Percentiles rank a stretch among this genome's conserved stretches.
phyloP scores from a whole-genome alignment of 2,329 filamentous ascomycete genomes.

The Aspergillus fructus region DNA sequence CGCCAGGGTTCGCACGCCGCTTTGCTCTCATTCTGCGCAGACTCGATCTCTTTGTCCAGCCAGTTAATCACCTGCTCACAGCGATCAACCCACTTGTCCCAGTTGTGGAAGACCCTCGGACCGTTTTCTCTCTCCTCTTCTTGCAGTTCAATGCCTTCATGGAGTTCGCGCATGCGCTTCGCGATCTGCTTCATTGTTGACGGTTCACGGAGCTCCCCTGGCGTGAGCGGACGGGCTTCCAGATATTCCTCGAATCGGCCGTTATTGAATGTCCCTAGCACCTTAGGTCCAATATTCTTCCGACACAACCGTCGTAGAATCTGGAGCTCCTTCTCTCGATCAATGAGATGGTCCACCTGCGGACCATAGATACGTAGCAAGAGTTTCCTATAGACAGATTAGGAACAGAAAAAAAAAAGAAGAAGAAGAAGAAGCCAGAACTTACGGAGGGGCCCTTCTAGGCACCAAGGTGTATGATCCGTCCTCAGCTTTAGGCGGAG shows the following conservation, averaged over 20 bases:
- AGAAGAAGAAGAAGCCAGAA: conserved; percentile 7
- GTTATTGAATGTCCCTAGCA: conserved; percentile 90
- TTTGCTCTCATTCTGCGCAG: conserved; percentile 44
- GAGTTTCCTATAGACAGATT: conserved; percentile 59
- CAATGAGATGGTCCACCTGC: conserved; percentile 92
- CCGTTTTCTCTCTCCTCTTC: conserved; percentile 74
- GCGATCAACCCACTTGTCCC: conserved; percentile 83
- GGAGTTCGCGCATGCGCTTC: conserved; percentile 94
- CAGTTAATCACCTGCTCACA: conserved; percentile 54
- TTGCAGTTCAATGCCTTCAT: conserved; percentile 87
- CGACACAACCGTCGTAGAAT: conserved; percentile 82
- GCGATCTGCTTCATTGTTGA: conserved; percentile 90
- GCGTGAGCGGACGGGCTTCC: conserved; percentile 76
- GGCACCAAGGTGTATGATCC: conserved; percentile 36
- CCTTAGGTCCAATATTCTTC: conserved; percentile 87
- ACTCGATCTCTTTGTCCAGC: conserved; percentile 59
- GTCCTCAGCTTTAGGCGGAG: conserved; percentile 41
- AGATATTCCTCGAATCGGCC: conserved; percentile 96
- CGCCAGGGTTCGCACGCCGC: conserved; percentile 60
- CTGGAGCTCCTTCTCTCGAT: conserved; percentile 83
- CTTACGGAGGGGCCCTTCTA: conserved; percentile 55
- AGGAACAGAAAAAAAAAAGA: background rate
- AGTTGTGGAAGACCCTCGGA: conserved; percentile 84
- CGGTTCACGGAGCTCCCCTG: conserved; percentile 72
- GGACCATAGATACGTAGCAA: conserved; percentile 91